phyloP scores from a whole-genome alignment of 2,329 filamentous ascomycete genomes.

The Tetracladium maxilliforme region DNA sequence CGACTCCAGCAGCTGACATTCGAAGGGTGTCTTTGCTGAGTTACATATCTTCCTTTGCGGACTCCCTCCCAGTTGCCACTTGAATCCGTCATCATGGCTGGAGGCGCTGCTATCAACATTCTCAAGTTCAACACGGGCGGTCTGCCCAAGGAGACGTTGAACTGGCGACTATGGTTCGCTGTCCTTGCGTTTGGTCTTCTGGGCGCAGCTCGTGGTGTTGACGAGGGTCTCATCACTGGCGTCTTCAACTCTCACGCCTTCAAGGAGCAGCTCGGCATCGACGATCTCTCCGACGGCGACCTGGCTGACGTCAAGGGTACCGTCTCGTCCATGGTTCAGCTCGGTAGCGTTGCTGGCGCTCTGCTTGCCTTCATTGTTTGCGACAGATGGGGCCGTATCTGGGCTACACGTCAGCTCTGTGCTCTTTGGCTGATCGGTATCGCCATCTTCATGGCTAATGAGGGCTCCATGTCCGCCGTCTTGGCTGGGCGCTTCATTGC shows the following conservation, averaged over 20 bases:
- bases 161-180: constrained; percentile 13
- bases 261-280: constrained; percentile 3
- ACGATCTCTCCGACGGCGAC: constrained; percentile 7
- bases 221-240: constrained; percentile 12
- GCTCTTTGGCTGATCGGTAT: constrained; percentile 10
- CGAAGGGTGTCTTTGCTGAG: too few relatives aligned
- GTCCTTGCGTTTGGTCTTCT: constrained; percentile 11
- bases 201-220: constrained; percentile 10
- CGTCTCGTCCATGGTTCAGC: constrained; percentile 22
- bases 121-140: constrained; percentile 14
- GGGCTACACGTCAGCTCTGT: constrained; percentile 10
- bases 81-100: too few relatives aligned
- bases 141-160: constrained; percentile 15
- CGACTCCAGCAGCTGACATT: too few relatives aligned
- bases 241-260: constrained; percentile 14
- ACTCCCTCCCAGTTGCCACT: too few relatives aligned
- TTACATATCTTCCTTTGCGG: too few relatives aligned
- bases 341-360: constrained; percentile 20
- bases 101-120: too few relatives aligned
- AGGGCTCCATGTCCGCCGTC: constrained; percentile 21
- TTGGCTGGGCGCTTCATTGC: constrained; percentile 26
- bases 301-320: constrained; percentile 17
- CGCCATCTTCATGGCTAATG: constrained; percentile 16
- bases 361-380: constrained; percentile 9
- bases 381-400: constrained; percentile 12